Conservation (phyloP, 352 stramenopile species). For the Phytophthora ramorum region DNA sequence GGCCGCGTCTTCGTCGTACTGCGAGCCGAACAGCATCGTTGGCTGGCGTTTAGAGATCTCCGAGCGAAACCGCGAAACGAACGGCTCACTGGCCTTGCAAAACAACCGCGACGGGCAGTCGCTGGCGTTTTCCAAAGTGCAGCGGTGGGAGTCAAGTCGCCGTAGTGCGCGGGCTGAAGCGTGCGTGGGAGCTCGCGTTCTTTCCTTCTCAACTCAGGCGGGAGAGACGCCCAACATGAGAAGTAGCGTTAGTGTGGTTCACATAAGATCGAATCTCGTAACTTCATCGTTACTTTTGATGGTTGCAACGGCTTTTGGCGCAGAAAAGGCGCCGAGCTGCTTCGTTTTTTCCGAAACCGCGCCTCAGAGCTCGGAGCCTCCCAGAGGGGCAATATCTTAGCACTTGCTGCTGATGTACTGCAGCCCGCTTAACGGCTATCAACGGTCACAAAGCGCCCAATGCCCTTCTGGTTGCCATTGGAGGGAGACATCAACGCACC, state of each 20-base stretch:
- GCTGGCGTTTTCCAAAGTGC: slow-evolving; percentile 5
- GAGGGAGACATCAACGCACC: neutral
- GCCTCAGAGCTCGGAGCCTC: too few relatives aligned
- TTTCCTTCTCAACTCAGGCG: slow-evolving; percentile 36
- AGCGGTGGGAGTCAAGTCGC: neutral
- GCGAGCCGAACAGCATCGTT: slow-evolving; percentile 56
- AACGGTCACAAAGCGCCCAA: neutral
- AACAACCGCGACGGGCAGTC: neutral
- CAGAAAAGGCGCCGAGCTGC: too few relatives aligned
- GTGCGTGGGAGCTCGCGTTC: slow-evolving; percentile 3
- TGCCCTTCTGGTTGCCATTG: too few relatives aligned
- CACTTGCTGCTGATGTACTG: too few relatives aligned
- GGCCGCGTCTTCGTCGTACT: slow-evolving; percentile 57
- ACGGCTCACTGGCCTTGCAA: neutral
- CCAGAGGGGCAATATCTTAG: too few relatives aligned
- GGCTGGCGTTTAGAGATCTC: neutral
- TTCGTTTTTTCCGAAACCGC: too few relatives aligned
- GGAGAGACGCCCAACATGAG: slow-evolving; percentile 24
- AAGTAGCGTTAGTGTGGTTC: too few relatives aligned
- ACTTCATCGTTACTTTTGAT: too few relatives aligned
- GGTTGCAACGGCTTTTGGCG: too few relatives aligned
- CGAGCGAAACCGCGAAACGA: slow-evolving; percentile 7
- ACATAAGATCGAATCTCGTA: too few relatives aligned
- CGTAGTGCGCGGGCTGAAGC: neutral
- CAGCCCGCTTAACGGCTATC: neutral